These are phyloP conservation scores for Rosa rugosa DNA, from an alignment of 306 rosid species.

Conservation along the genomic window DNA sequence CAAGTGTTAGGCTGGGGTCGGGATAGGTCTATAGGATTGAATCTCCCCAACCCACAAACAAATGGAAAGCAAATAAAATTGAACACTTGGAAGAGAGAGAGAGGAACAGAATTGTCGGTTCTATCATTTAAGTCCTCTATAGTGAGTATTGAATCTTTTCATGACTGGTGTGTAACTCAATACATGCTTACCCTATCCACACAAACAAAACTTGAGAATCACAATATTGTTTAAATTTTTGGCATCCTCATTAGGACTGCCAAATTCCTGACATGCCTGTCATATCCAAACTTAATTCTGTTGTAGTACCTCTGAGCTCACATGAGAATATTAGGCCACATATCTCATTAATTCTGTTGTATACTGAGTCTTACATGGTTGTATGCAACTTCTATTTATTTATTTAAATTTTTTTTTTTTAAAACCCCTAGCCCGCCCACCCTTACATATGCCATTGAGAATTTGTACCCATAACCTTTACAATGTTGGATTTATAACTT, in stretches of 20 bases:
- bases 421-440: too few relatives aligned
- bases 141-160: background rate
- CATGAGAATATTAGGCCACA: background rate
- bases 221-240: background rate
- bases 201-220: background rate
- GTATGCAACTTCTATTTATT: background rate
- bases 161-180: background rate
- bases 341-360: too few relatives aligned
- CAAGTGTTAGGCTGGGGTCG: background rate
- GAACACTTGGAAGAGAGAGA: background rate
- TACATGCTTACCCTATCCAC: background rate
- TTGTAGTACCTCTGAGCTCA: background rate
- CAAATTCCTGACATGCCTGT: background rate
- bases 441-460: too few relatives aligned
- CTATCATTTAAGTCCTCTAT: background rate
- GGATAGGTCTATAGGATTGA: background rate
- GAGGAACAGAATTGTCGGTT: background rate
- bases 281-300: background rate
- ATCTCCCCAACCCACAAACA: background rate
- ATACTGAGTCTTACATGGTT: background rate
- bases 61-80: background rate
- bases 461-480: too few relatives aligned
- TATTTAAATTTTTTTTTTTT: too few relatives aligned
- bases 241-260: background rate
- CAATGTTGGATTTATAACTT: too few relatives aligned